phyloP scores from a whole-genome alignment of 2,329 filamentous ascomycete genomes.

The Colletotrichum nymphaeae region DNA sequence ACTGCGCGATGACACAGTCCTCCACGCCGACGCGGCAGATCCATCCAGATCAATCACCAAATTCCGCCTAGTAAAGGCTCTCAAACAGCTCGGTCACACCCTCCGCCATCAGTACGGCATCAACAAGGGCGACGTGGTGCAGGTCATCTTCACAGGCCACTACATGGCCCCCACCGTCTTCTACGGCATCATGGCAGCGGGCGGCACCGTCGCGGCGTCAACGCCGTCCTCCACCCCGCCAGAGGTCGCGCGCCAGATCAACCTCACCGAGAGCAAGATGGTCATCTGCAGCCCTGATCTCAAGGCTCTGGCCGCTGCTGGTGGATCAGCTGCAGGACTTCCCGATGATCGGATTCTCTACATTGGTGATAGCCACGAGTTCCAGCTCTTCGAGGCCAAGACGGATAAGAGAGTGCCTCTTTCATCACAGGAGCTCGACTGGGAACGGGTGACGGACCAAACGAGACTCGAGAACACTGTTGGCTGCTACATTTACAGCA shows the following conservation, averaged over 20 bases:
- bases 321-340: conserved; percentile 59
- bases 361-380: conserved; percentile 35
- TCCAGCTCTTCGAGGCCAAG: conserved; percentile 43
- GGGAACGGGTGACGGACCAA: conserved; percentile 64
- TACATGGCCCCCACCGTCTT: conserved; percentile 64
- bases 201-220: conserved; percentile 68
- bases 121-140: conserved; percentile 60
- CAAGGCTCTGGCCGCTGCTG: conserved; percentile 58
- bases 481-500: conserved; percentile 59
- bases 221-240: conserved; percentile 59
- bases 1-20: conserved; percentile 57
- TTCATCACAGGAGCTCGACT: conserved; percentile 55
- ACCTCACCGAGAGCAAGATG: conserved; percentile 50
- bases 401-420: conserved; percentile 45
- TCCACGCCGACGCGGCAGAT: conserved; percentile 69
- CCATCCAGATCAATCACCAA: conserved; percentile 66
- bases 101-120: conserved; percentile 64
- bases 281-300: conserved; percentile 61
- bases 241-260: conserved; percentile 61
- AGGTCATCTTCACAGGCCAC: conserved; percentile 67
- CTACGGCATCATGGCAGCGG: conserved; percentile 68
- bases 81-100: conserved; percentile 65
- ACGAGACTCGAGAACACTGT: conserved; percentile 53
- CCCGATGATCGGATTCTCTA: conserved; percentile 44
- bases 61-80: conserved; percentile 57